A percentile compares a stretch with the other conserved stretches of the same genome.
Conservation (phyloP, 108 stramenopile genomes). For the Fragilaria radians region DNA sequence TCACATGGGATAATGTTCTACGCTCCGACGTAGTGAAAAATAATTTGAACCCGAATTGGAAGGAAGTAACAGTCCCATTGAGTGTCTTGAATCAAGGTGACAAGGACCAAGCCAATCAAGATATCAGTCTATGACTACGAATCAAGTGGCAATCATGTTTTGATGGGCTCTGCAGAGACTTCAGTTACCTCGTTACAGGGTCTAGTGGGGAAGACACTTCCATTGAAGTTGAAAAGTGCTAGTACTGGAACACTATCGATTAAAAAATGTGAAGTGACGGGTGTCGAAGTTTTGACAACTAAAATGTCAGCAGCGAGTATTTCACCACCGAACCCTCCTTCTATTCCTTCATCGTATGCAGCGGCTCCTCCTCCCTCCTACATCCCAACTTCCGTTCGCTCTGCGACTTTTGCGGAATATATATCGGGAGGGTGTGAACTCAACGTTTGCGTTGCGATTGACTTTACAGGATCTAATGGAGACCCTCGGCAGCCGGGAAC, state of each 20-base stretch:
- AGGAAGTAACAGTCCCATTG: slow-evolving; percentile 39
- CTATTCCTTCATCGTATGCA: background rate
- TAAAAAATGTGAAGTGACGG: slow-evolving; percentile 12
- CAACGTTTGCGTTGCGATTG: slow-evolving; percentile 69
- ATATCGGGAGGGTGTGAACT: slow-evolving; percentile 50
- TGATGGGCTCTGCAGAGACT: slow-evolving; percentile 57
- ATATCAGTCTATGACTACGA: slow-evolving; percentile 61
- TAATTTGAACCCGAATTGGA: slow-evolving; percentile 65
- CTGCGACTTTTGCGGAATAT: slow-evolving; percentile 54
- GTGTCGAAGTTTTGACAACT: slow-evolving; percentile 19
- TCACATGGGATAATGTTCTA: slow-evolving; percentile 26
- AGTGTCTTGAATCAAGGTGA: slow-evolving; percentile 51
- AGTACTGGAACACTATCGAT: slow-evolving; percentile 19
- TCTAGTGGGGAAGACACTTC: slow-evolving; percentile 12
- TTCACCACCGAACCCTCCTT: background rate
- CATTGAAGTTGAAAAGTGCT: slow-evolving; percentile 24
- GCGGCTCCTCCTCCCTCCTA: background rate
- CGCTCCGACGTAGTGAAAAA: slow-evolving; percentile 34
- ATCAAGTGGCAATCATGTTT: slow-evolving; percentile 43
- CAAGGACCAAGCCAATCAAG: slow-evolving; percentile 34
- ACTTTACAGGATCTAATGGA: slow-evolving; percentile 84
- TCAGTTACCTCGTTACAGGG: slow-evolving; percentile 25
- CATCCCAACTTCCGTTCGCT: background rate
- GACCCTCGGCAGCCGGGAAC: slow-evolving; percentile 68
- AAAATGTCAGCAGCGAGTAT: slow-evolving; percentile 9